Base-by-base conservation (phyloP, 495 filamentous ascomycete genomes). In the Trypethelium eluteriae region DNA sequence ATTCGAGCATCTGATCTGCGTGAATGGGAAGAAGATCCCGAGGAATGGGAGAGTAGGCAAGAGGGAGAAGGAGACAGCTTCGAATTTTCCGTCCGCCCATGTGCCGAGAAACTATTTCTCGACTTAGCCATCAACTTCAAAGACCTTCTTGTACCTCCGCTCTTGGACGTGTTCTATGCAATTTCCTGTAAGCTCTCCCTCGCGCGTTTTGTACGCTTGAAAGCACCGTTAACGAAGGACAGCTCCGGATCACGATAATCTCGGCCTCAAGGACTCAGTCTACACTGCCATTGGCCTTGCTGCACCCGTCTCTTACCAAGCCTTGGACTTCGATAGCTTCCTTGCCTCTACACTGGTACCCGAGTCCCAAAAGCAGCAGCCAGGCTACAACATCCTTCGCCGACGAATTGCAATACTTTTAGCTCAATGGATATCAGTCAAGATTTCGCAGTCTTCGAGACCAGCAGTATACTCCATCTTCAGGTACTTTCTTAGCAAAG, bases 241-340 rank as follows among this genome's bases (percentile, higher is more conserved):
- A 86, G 84, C 69, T 44, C 79, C 79, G 25, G 81, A 84, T 39
- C 83, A 85, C 62, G 83, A 86, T 50, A 83, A 93, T 68, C 83
- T 97, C 2, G 79, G 93, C 16, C 83, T 89, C 68, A 96, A 96
- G 74, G 94, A 98, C 72, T 92, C 94, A 0, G 84, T 96, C 2
- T 98, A 98, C 70, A 92, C 89, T 50, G 92, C 94, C 10, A 85
- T 98, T 71, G 94, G 94, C 6, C 81, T 96, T 46, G 87, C 94
- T 0, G 89, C 93, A 0, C 81, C 90, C 4, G 82, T 89, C n/a
- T 75, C 96, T 35, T 79, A 86, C 53, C 74, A 83, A 7, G 72
- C 81, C 32, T 80, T 97, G 63, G 88, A 97, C 74, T 96, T 97
- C 78, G 89, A 93, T 71, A 72, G 76, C 2, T 91, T 97, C 72